Base-by-base conservation (phyloP, 2,329 filamentous ascomycete genomes). In the Alternaria arbusti region DNA sequence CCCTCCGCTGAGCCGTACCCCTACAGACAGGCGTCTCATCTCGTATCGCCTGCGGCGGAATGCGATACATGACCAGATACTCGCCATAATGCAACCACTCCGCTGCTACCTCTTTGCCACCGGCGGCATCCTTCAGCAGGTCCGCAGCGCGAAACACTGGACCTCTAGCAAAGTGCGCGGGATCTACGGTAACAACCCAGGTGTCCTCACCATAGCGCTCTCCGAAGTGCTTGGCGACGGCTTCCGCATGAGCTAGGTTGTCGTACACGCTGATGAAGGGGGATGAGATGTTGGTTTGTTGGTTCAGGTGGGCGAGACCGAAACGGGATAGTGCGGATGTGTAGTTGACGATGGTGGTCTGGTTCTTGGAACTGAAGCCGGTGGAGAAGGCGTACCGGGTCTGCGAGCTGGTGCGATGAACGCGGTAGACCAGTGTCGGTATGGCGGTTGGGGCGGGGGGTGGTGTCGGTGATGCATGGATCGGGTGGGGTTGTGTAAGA, bases 191-290 rank as follows among this genome's bases (percentile, higher is more conserved):
- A 3, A 79, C 73, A 1, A 79, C 64, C 22, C 57, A 64, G 3
- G 65, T 69, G 26, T 74, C 70, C 50, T 76, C 75, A 13, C 65
- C 57, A 23, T 69, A 71, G 26, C 70, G 65, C 6, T 60, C 51
- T 5, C 68, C 64, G 40, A 73, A 70, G 49, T 69, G 51, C 23
- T 58, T 60, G 0, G 77, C 77, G 6, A 78, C 70, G 2, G 57
- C 52, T 55, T 78, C 70, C 1, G 77, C 77, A 36, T 78, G 77
- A 6, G 64, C 28, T 0, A 61, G 57, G 55, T 59, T 65, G 40
- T 74, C 72, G 65, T 77, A 78, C 46, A 78, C 75, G 64, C 68
- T 72, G 65, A 79, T 76, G 59, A 79, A 74, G 5, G 77, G 77
- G 6, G 71, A 74, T 9, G 72, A 74, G 56, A 78, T 74, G 67